Base-by-base conservation (phyloP, 192 early-diverging fungal genomes). In the Entophlyctis luteolus region DNA sequence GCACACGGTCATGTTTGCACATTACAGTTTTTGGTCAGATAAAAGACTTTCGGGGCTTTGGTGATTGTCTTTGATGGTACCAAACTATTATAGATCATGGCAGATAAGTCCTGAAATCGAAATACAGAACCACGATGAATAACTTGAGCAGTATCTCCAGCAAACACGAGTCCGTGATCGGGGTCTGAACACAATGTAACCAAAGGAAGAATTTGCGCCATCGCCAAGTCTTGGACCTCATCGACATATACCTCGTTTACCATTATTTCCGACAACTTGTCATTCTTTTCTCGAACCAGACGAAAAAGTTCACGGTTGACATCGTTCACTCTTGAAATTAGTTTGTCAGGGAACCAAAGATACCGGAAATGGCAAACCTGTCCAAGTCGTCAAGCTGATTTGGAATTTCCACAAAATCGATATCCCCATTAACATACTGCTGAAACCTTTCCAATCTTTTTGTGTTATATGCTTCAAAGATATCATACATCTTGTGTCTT, bases 191-290 rank as follows among this genome's bases (percentile, higher is more conserved):
- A 59, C 16, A 71, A 16, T 12, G 34, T 28, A 1, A 71, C 63
- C 28, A 71, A 49, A 1, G 70, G 70, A 25, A 71, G 3, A 14
- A 71, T 54, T 48, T 71, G 59, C 14, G 65, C 39, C 70, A 71
- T 71, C n/a, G 70, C 67, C 35, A 71, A 57, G 47, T 71, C 70
- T 34, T 71, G 70, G 1, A 71, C 70, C 38, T 71, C 59, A 33
- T 59, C 63, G 4, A 66, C 4, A 54, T 37, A 66, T 4, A 66
- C 56, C 34, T 65, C 28, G 22, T 70, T 48, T 27, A 62, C n/a
- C 38, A 46, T 63, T 31, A 70, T 4, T 20, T 16, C 28, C 23
- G n/a, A n/a, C 16, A 62, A 50, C 22, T 32, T n/a, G 28, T 28
- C 45, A 67, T 54, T 34, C 32, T 67, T 67, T 8, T 68, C 47